These are phyloP conservation scores for Ceratocystis huliohia DNA, from an alignment of 2,329 filamentous ascomycete species.

Conservation along the genomic window DNA sequence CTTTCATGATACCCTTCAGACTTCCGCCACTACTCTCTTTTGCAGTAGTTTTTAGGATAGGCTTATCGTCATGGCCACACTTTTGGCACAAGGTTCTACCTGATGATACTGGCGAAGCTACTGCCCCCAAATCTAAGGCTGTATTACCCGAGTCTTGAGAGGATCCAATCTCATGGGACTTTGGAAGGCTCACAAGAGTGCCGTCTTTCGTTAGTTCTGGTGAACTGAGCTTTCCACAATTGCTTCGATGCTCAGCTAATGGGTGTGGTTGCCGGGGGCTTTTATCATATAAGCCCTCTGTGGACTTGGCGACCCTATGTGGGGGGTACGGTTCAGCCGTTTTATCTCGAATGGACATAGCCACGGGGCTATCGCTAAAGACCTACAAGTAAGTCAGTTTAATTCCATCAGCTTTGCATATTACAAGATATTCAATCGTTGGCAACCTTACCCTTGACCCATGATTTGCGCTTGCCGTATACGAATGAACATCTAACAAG, in stretches of 20 bases:
- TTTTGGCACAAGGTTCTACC: neutral
- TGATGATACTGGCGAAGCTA: neutral
- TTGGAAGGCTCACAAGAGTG: too few relatives aligned
- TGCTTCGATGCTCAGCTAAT: too few relatives aligned
- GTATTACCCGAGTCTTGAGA: neutral
- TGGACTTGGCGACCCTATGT: neutral
- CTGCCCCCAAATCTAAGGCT: neutral
- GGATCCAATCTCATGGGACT: neutral
- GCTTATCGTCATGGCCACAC: neutral
- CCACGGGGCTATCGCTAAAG: neutral
- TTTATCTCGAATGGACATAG: neutral
- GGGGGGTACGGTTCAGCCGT: neutral
- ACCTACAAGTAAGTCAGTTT: neutral
- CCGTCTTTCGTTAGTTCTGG: neutral
- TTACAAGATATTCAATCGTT: neutral
- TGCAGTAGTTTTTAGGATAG: neutral
- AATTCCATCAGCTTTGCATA: neutral
- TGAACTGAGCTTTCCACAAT: neutral
- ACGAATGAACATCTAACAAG: neutral
- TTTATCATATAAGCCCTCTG: neutral
- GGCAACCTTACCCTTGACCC: neutral
- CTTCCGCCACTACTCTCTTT: too few relatives aligned
- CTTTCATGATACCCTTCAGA: slow-evolving; percentile 5
- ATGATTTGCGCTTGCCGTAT: too few relatives aligned
- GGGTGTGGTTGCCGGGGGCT: neutral